A percentile compares a stretch with the other conserved stretches of the same genome.
Conservation (phyloP, 1,284 basidiomycete genomes). For the Irpex sp. region DNA sequence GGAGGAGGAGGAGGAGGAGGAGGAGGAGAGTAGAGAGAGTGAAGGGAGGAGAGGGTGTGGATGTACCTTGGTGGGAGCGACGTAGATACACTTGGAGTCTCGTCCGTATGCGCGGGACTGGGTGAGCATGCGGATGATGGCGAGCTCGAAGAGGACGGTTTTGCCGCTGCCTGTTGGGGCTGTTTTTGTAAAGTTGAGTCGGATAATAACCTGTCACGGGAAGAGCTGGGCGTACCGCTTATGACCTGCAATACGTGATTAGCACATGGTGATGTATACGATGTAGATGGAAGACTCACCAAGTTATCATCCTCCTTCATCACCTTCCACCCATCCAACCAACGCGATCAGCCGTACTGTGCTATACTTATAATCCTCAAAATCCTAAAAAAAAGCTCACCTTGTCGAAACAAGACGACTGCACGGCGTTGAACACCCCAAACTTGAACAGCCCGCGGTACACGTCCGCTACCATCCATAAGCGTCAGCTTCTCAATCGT, state of each 20-base stretch:
- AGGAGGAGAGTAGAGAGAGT: too few relatives aligned
- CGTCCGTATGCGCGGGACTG: conserved; percentile 30
- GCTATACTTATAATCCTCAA: not conserved
- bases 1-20: too few relatives aligned
- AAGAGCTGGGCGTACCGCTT: conserved; percentile 47
- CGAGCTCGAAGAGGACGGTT: conserved; percentile 90
- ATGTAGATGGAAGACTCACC: conserved; percentile 33
- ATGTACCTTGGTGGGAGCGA: conserved; percentile 88
- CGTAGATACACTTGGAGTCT: conserved; percentile 77
- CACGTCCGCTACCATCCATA: conserved; percentile 61
- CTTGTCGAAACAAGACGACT: conserved; percentile 77
- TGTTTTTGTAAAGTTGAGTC: conserved; percentile 20
- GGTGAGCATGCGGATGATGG: conserved; percentile 77
- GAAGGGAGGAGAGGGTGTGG: not conserved
- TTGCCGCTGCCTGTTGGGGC: conserved; percentile 94
- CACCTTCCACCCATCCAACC: conserved; percentile 41
- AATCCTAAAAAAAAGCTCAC: conserved; percentile 47
- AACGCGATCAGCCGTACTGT: not conserved
- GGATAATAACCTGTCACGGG: conserved; percentile 4
- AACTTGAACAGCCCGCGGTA: conserved; percentile 85
- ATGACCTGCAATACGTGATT: conserved; percentile 31
- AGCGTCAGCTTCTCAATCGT: not conserved
- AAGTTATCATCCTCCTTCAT: conserved; percentile 71
- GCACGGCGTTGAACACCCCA: conserved; percentile 86
- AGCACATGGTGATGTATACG: too few relatives aligned